Evolutionary conservation across 208 protist genomes (phyloP), one percentile per base, ranked within the genome.

Genomic region (Acanthamoeba royreba): DNA sequence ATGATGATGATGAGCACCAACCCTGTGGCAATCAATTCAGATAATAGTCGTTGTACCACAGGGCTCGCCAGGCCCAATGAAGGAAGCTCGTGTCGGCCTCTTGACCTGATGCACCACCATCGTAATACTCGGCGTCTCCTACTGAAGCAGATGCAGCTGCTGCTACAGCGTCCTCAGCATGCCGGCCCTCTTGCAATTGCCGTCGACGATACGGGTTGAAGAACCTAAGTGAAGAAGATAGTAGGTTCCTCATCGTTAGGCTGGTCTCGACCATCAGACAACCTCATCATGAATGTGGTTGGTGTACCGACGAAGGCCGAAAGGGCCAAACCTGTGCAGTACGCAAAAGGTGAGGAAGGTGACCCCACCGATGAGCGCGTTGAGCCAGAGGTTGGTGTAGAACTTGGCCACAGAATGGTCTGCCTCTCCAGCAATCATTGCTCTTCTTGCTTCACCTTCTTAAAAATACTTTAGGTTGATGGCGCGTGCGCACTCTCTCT

Each of bases 311-410:
- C 42, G 40, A 38, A 83, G 43, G 28, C 72, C 28, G 2, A 28
- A 35, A 19, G 72, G 72, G 15, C 72, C 72, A 43, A 83, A 83
- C 1, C 72, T 38, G 13, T 43, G 40, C 17, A 83, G 43, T 2
- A 83, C 7, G 31, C 72, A 83, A 43, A 83, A 83, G 1, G 42
- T 15, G 22, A 83, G 25, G 25, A 83, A 83, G 72, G 43, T 43
- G 1, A n/a, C 19, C 2, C 25, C 43, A 4, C 72, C 72, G 43
- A 83, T 83, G 0, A 28, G 25, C 4, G 72, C 72, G 17, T 83
- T 83, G 38, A 83, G 72, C 72, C 72, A 83, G 35, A 83, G 72
- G 72, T 83, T 83, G 38, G 72, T 83, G 43, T 83, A 83, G 72
- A 83, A 83, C 72, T 83, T 83, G 72, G 72, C 72, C 1, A 83